Percentiles rank a stretch among this genome's conserved stretches.
Evolutionary conservation across 2,329 filamentous ascomycete species (phyloP).

Genomic region (Beauveria scarabaeidicola): DNA sequence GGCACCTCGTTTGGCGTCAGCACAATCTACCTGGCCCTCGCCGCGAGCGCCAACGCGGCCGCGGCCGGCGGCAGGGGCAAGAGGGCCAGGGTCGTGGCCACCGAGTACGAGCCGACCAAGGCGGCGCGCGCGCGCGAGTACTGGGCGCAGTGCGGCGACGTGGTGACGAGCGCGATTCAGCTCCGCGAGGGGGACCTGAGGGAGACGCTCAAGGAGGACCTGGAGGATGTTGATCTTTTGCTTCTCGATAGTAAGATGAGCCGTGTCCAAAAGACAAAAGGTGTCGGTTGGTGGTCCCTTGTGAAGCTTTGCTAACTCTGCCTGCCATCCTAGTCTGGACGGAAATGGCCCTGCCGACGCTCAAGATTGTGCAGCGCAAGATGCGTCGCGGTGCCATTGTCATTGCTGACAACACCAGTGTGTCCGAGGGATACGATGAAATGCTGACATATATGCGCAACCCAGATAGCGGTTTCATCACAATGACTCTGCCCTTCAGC

Average conservation of each 20-base stretch:
- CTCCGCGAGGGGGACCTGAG: constrained; percentile 44
- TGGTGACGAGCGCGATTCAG: constrained; percentile 39
- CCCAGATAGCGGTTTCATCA: constrained; percentile 37
- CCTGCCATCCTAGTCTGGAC: constrained; percentile 37
- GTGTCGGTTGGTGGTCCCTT: too few species aligned
- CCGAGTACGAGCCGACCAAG: constrained; percentile 46
- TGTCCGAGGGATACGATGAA: constrained; percentile 31
- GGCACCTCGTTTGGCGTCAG: constrained; percentile 51
- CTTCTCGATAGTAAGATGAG: constrained; percentile 46
- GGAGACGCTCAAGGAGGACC: constrained; percentile 33
- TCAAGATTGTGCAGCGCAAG: constrained; percentile 34
- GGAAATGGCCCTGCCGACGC: constrained; percentile 38
- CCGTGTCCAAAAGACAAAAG: neutral
- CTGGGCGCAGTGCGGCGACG: constrained; percentile 40
- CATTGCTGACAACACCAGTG: constrained; percentile 37
- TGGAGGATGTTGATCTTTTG: constrained; percentile 28
- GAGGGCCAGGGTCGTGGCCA: constrained; percentile 38
- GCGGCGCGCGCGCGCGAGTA: constrained; percentile 38
- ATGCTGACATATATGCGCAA: constrained; percentile 33
- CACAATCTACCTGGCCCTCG: constrained; percentile 50
- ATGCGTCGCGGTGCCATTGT: constrained; percentile 36
- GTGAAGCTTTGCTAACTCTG: neutral
- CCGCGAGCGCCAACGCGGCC: constrained; percentile 34
- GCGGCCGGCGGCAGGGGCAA: constrained; percentile 1
- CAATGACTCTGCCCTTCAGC: constrained; percentile 15